phyloP scores from a whole-genome alignment of 306 rosid species.

The Sesbania bispinosa region DNA sequence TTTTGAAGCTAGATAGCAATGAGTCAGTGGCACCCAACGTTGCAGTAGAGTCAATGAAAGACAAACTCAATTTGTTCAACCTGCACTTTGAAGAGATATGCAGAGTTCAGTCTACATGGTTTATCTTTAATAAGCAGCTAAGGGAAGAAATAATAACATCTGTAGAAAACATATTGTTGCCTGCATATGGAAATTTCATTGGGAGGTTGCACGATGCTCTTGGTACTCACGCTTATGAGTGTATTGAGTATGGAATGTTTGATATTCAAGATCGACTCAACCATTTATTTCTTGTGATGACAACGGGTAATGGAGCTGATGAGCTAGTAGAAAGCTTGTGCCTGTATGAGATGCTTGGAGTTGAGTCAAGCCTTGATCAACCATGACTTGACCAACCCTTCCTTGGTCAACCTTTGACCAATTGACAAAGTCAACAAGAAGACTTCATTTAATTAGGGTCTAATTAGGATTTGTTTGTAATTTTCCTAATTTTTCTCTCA shows the following conservation, averaged over 20 bases:
- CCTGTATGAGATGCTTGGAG: too few species aligned
- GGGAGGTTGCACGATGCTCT: constrained; percentile 41
- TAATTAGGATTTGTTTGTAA: too few species aligned
- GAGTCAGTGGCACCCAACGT: constrained; percentile 38
- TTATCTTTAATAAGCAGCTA: constrained; percentile 43
- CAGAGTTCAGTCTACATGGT: constrained; percentile 53
- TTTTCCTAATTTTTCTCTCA: too few species aligned
- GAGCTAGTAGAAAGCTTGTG: too few species aligned
- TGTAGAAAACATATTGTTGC: constrained; percentile 39
- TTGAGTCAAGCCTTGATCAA: too few species aligned
- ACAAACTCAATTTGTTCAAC: constrained; percentile 56
- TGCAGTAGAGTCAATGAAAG: constrained; percentile 48
- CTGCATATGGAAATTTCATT: constrained; percentile 60
- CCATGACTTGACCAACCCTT: too few species aligned
- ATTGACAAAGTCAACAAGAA: too few species aligned
- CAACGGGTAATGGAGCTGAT: too few species aligned
- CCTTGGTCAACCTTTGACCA: too few species aligned
- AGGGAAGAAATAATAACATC: constrained; percentile 54
- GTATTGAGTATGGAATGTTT: constrained; percentile 37
- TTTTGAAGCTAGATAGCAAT: constrained; percentile 44
- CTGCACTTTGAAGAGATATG: constrained; percentile 48
- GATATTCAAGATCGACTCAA: constrained; percentile 47
- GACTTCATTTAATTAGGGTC: too few species aligned
- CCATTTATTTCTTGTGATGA: constrained; percentile 43
- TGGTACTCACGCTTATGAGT: constrained; percentile 39